These are phyloP conservation scores for Ajuga chamaepitys DNA, from an alignment of 257 asterid genomes.

Conservation along the genomic window DNA sequence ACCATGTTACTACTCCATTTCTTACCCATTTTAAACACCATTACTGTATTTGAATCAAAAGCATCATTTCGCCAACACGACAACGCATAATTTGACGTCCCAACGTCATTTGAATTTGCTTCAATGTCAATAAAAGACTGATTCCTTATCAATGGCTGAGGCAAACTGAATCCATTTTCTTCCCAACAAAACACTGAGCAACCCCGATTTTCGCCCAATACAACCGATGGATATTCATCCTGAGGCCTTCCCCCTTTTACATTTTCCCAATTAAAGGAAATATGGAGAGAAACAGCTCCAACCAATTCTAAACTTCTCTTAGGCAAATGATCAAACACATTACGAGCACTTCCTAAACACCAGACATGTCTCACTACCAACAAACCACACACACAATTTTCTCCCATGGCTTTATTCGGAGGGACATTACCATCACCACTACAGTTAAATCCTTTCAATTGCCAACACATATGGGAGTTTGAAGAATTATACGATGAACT, in stretches of 20 bases:
- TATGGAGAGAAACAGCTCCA: conserved; percentile 38
- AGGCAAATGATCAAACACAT: conserved; percentile 26
- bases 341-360: conserved; percentile 39
- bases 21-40: conserved; percentile 18
- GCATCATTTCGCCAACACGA: conserved; percentile 63
- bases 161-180: conserved; percentile 34
- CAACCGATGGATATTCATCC: conserved; percentile 42
- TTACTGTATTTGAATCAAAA: conserved; percentile 27
- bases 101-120: conserved; percentile 50
- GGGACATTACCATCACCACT: not conserved
- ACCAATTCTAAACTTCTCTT: conserved; percentile 25
- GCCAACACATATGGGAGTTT: conserved; percentile 62
- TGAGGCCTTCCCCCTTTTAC: conserved; percentile 29
- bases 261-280: conserved; percentile 55
- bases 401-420: conserved; percentile 60
- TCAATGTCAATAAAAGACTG: conserved; percentile 33
- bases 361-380: conserved; percentile 17
- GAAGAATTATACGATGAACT: conserved; percentile 33
- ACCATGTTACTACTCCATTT: conserved; percentile 44
- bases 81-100: conserved; percentile 22
- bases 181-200: conserved; percentile 78
- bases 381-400: conserved; percentile 65
- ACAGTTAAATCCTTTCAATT: conserved; percentile 19
- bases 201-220: conserved; percentile 43
- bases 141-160: conserved; percentile 25